Conservation (phyloP, 2,329 filamentous ascomycete species). For the Fusarium oxysporum region DNA sequence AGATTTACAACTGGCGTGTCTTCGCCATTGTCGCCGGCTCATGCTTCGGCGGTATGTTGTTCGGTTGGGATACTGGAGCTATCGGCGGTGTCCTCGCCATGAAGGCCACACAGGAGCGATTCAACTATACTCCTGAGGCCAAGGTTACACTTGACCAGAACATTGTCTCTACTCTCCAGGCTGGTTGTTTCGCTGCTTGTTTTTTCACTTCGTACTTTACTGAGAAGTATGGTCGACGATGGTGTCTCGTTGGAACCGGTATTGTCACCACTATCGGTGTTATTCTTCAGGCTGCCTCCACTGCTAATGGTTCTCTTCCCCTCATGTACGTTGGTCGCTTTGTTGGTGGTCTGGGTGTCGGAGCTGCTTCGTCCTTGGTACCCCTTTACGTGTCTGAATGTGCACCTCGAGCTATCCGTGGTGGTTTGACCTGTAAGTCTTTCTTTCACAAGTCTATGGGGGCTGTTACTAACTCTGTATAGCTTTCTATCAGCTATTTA, state of each 20-base stretch:
- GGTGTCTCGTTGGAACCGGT: slow-evolving; percentile 66
- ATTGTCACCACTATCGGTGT: slow-evolving; percentile 70
- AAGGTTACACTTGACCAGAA: slow-evolving; percentile 70
- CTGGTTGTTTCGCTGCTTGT: slow-evolving; percentile 74
- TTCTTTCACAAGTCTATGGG: not conserved
- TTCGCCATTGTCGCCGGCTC: slow-evolving; percentile 72
- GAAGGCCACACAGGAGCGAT: slow-evolving; percentile 63
- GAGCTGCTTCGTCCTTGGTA: slow-evolving; percentile 60
- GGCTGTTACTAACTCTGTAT: not conserved
- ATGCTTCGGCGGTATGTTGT: slow-evolving; percentile 73
- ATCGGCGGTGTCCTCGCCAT: slow-evolving; percentile 76
- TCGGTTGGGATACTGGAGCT: slow-evolving; percentile 69
- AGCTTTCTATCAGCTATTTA: slow-evolving; percentile 64
- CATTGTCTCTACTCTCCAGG: slow-evolving; percentile 77
- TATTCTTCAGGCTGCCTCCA: slow-evolving; percentile 72
- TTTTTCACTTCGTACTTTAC: slow-evolving; percentile 66
- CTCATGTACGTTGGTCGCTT: slow-evolving; percentile 75
- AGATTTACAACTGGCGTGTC: slow-evolving; percentile 78
- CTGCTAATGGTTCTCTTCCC: slow-evolving; percentile 63
- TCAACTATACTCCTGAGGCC: slow-evolving; percentile 49
- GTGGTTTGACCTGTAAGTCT: slow-evolving; percentile 58
- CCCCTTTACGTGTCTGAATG: slow-evolving; percentile 62
- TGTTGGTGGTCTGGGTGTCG: slow-evolving; percentile 61
- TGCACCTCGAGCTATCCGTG: slow-evolving; percentile 62
- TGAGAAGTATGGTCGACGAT: slow-evolving; percentile 67